phyloP scores from a whole-genome alignment of 345 rosid genomes.

The Combretum micranthum region DNA sequence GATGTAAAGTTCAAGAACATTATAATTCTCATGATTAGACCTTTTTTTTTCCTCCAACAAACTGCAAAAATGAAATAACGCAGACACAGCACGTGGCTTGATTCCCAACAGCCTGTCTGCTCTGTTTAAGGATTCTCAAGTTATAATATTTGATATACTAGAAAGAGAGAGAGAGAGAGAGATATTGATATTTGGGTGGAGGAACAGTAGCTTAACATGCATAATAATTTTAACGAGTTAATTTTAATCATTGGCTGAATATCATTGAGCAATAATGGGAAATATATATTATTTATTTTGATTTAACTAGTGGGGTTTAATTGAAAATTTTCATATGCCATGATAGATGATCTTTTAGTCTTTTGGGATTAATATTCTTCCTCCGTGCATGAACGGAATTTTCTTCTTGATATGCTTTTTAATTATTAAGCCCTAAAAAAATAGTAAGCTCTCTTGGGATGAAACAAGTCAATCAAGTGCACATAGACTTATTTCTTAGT shows the following conservation, averaged over 20 bases:
- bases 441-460: too few relatives aligned
- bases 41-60: background rate
- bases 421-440: too few relatives aligned
- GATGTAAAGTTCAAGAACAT: too few relatives aligned
- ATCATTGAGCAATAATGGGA: conserved; percentile 4
- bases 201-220: conserved; percentile 19
- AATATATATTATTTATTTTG: background rate
- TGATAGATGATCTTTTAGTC: background rate
- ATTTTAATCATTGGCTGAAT: conserved; percentile 1
- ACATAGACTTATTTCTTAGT: too few relatives aligned
- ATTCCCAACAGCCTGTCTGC: conserved; percentile 34
- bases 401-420: too few relatives aligned
- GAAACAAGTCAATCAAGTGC: too few relatives aligned
- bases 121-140: conserved; percentile 16
- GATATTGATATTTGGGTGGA: too few relatives aligned
- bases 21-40: too few relatives aligned
- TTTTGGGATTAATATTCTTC: background rate
- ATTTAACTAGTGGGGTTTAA: conserved; percentile 5
- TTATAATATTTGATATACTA: background rate
- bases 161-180: background rate
- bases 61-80: background rate
- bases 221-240: background rate
- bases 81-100: conserved; percentile 32
- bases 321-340: background rate
- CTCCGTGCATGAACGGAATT: background rate